Conservation (phyloP, 2,329 filamentous ascomycete species). For the Trichoderma sp. region DNA sequence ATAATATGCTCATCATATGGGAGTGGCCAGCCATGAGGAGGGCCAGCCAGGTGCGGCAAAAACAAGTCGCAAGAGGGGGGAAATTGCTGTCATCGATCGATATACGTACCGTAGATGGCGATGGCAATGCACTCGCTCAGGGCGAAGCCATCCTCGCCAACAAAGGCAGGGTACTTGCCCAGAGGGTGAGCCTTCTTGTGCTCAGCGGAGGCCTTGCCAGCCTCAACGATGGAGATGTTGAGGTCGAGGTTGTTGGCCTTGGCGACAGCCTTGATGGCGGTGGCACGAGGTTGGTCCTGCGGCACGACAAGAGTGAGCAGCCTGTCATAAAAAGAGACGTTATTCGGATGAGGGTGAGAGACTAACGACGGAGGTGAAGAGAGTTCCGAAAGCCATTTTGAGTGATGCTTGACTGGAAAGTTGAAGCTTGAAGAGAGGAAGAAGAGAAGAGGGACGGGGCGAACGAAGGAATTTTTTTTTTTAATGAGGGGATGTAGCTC, state of each 20-base stretch:
- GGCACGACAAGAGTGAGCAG: constrained; percentile 36
- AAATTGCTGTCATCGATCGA: constrained; percentile 29
- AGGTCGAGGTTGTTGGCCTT: constrained; percentile 97
- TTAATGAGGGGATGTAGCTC: constrained; percentile 36
- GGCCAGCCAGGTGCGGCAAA: constrained; percentile 18
- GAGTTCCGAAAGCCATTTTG: constrained; percentile 96
- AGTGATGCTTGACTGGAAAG: constrained; percentile 34
- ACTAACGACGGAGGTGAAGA: constrained; percentile 83
- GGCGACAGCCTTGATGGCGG: constrained; percentile 86
- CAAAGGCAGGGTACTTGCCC: constrained; percentile 90
- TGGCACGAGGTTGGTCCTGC: constrained; percentile 87
- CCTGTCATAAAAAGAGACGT: constrained; percentile 30
- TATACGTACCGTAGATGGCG: constrained; percentile 89
- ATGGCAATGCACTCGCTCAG: constrained; percentile 92
- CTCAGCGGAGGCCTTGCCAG: constrained; percentile 68
- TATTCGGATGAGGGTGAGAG: not conserved
- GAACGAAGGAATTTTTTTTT: constrained; percentile 44
- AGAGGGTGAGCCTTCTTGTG: constrained; percentile 86
- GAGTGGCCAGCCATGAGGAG: constrained; percentile 6
- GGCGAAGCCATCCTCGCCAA: constrained; percentile 87
- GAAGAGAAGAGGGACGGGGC: constrained; percentile 28
- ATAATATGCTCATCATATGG: constrained; percentile 71
- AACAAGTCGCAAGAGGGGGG: constrained; percentile 15
- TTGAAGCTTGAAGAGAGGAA: constrained; percentile 30
- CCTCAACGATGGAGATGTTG: constrained; percentile 76